phyloP scores from a whole-genome alignment of 495 filamentous ascomycete species.

The Penicillium herquei region DNA sequence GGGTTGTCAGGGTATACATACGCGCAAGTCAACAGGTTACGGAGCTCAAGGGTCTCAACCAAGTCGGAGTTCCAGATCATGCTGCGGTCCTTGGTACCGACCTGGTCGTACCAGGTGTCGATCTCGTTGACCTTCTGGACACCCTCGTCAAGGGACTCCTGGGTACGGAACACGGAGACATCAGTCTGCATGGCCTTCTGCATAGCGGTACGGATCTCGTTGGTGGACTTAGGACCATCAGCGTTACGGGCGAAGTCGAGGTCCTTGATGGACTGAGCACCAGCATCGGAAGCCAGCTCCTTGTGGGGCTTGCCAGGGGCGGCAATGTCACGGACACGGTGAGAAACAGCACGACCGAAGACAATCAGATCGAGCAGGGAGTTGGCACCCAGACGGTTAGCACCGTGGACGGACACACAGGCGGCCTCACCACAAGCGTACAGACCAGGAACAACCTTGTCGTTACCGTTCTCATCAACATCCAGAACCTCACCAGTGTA shows the following conservation, averaged over 20 bases:
- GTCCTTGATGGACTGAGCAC: slow-evolving; percentile 78
- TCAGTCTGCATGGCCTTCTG: slow-evolving; percentile 98
- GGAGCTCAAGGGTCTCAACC: slow-evolving; percentile 89
- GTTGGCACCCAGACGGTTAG: slow-evolving; percentile 96
- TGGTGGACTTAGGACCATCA: slow-evolving; percentile 78
- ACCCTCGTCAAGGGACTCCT: slow-evolving; percentile 85
- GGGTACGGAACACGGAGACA: slow-evolving; percentile 94
- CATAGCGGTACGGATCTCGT: slow-evolving; percentile 87
- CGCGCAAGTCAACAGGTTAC: slow-evolving; percentile 94
- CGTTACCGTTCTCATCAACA: slow-evolving; percentile 75
- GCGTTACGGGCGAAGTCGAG: slow-evolving; percentile 84
- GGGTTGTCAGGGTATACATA: slow-evolving; percentile 43
- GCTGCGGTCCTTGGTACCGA: slow-evolving; percentile 94
- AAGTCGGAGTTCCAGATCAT: slow-evolving; percentile 99
- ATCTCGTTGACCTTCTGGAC: slow-evolving; percentile 75
- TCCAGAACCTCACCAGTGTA: slow-evolving; percentile 95
- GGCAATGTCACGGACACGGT: slow-evolving; percentile 91
- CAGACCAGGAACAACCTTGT: slow-evolving; percentile 91
- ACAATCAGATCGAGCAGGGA: slow-evolving; percentile 96
- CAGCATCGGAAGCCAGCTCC: slow-evolving; percentile 76
- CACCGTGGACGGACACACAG: slow-evolving; percentile 95
- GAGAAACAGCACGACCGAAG: slow-evolving; percentile 93
- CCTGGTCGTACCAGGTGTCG: slow-evolving; percentile 73
- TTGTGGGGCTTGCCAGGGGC: slow-evolving; percentile 73
- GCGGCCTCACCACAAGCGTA: slow-evolving; percentile 97